Conservation (phyloP, 768 basidiomycete species). For the Exsudoporus frostii region DNA sequence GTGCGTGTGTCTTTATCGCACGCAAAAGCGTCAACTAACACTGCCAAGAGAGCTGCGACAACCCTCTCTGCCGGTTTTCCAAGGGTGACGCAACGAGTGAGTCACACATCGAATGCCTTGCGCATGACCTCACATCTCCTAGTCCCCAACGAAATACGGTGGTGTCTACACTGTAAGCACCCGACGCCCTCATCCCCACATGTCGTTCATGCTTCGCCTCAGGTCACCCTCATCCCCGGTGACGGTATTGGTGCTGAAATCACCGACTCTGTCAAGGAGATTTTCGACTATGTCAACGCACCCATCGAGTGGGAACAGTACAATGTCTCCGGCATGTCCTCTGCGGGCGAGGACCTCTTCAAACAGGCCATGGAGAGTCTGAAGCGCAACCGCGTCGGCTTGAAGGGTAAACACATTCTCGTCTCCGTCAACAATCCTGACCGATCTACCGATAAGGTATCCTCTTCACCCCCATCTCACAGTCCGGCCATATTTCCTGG, state of each 20-base stretch:
- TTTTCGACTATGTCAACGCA: slow-evolving; percentile 95
- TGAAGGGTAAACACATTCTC: slow-evolving; percentile 70
- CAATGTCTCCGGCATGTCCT: slow-evolving; percentile 94
- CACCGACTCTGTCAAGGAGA: slow-evolving; percentile 97
- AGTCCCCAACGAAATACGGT: slow-evolving; percentile 88
- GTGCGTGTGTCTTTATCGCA: slow-evolving; percentile 38
- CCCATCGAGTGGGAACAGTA: slow-evolving; percentile 99
- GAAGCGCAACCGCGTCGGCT: slow-evolving; percentile 94
- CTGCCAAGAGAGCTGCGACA: slow-evolving; percentile 61
- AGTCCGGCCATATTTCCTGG: slow-evolving; percentile 97
- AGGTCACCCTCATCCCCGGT: slow-evolving; percentile 97
- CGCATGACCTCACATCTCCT: slow-evolving; percentile 6
- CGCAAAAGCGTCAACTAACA: neutral
- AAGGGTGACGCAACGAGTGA: slow-evolving; percentile 66
- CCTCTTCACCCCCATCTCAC: slow-evolving; percentile 96
- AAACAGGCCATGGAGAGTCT: slow-evolving; percentile 97
- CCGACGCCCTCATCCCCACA: neutral
- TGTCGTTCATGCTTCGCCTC: slow-evolving; percentile 23
- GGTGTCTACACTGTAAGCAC: slow-evolving; percentile 81
- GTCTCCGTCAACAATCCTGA: neutral
- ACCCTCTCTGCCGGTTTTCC: slow-evolving; percentile 79
- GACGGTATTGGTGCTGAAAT: slow-evolving; percentile 98
- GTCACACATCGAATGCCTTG: slow-evolving; percentile 21
- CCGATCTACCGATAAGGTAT: slow-evolving; percentile 59
- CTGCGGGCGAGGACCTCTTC: slow-evolving; percentile 91